Evolutionary conservation across 2,329 filamentous ascomycete species (phyloP), one percentile per base, ranked within the genome.

Genomic region (Ophiocordyceps camponoti-leonardi): DNA sequence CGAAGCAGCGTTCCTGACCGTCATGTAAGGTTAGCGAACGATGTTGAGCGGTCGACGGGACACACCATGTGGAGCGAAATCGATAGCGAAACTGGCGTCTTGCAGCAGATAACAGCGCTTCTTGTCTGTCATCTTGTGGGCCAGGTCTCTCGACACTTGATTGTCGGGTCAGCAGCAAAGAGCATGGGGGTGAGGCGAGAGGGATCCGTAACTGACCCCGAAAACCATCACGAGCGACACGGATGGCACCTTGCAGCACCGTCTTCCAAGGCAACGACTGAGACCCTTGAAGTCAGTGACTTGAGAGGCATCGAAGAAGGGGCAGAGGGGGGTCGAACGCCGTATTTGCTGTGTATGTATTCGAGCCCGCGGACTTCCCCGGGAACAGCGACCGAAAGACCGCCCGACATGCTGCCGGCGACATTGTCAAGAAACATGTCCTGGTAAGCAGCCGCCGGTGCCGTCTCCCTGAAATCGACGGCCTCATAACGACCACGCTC

Each of bases 401-500:
- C 87, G 3, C 85, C 83, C 26, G 67, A 68, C 1, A 90, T 67
- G 46, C 84, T 87, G 1, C 73, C 77, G 2, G 70, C 61, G 1
- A 72, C 67, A 50, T 92, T 81, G 46, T 78, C 77, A 47, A 75
- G 71, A 60, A 82, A 96, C 90, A 96, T 96, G 55, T 93, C 77
- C 61, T 87, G 71, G 51, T 72, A 79, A 0, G 87, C 84, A 0
- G 85, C 83, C 0, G 81, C 83, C 1, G 90, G 90, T 0, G 90
- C 90, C 0, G 82, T 78, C 61, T 96, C 90, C 42, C 90, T 73
- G 57, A 94, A 96, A 62, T 96, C 90, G 52, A 96, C 79, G 48
- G 81, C 80, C 57, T 94, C 86, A 57, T 88, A 93, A 18, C 69
- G 68, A n/a, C 86, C 86, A 48, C 85, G 68, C 16, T 75, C 65